A percentile compares a stretch with the other conserved stretches of the same genome.
phyloP scores from a whole-genome alignment of 1,139 yeast species.

The Yamadazyma sp. region DNA sequence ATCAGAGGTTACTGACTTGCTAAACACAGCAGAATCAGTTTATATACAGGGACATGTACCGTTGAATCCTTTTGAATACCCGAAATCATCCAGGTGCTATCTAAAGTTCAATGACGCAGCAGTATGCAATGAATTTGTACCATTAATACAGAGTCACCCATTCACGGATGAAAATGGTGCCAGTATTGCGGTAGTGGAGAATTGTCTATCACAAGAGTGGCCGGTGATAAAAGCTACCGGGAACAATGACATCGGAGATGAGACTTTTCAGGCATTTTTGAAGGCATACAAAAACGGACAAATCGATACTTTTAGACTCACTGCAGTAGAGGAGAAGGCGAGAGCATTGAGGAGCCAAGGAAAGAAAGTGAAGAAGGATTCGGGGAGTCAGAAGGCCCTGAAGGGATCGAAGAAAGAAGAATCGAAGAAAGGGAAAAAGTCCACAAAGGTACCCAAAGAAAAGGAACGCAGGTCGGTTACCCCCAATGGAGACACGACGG shows the following conservation, averaged over 20 bases:
- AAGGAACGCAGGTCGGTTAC: not conserved
- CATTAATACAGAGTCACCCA: conserved; percentile 19
- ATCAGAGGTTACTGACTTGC: not conserved
- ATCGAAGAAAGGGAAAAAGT: not conserved
- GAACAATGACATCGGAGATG: conserved; percentile 1
- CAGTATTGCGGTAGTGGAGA: conserved; percentile 11
- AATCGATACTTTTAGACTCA: conserved; percentile 3
- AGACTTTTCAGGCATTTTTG: conserved; percentile 3
- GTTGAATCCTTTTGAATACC: conserved; percentile 23
- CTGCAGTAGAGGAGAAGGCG: conserved; percentile 1
- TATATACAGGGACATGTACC: conserved; percentile 21
- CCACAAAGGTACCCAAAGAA: not conserved
- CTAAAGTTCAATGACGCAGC: conserved; percentile 18
- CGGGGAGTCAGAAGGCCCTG: not conserved
- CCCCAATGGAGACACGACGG: not conserved
- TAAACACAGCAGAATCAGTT: conserved; percentile 8
- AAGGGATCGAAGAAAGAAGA: conserved; percentile 2
- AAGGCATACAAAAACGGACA: conserved; percentile 3
- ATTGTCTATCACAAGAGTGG: conserved; percentile 12
- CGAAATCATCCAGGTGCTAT: conserved; percentile 29
- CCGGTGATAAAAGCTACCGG: conserved; percentile 1
- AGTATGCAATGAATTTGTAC: conserved; percentile 16
- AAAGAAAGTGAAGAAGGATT: conserved; percentile 1
- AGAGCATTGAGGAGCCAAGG: conserved; percentile 1
- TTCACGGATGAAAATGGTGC: conserved; percentile 20